Base-by-base conservation (phyloP, 805 yeast species). In the Tanozyma kutaoensis region DNA sequence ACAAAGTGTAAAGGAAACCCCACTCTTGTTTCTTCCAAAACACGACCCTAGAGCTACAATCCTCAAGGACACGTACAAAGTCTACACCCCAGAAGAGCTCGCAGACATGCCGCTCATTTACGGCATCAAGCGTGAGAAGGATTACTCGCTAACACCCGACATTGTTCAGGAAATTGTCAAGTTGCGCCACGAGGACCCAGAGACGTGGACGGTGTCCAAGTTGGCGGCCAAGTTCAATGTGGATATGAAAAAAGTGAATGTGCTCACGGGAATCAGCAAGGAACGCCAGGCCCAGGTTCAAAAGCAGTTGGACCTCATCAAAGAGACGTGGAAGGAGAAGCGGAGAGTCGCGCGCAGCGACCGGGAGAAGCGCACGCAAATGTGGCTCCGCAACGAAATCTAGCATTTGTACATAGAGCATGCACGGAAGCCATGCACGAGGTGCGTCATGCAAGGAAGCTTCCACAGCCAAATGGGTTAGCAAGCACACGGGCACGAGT, bases 21-120 rank as follows among this genome's bases (percentile, higher is more conserved):
- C 93, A 12, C 62, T 61, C 28, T 71, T 74, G 3, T 81, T 81
- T 46, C 48, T 81, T 30, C 84, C 91, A 8, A 36, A 52, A 5
- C 51, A 48, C 23, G 82, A 79, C 43, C 70, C 72, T 23, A 65
- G 91, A 37, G 58, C 62, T 28, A 52, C 47, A 3, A 39, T 61
- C 8, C 37, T 50, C 20, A 42, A 50, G 8, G 46, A 48, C 14
- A 35, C 36, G 15, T 33, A 31, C 22, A 43, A 50, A 45, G 28
- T 37, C 2, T 54, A 46, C 39, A 46, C 55, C 11, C 38, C 40
- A 19, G 50, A 52, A 24, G 55, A 55, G 31, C 39, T 59, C 30
- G 42, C 43, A 15, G 47, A 55, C 29, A 55, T 52, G 51, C 66
- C 68, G 8, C 36, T 66, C 22, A 53, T 65, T 34, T 55, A 53